phyloP scores from a whole-genome alignment of 139 green algal species.

The Chlamydomonas incerta region DNA sequence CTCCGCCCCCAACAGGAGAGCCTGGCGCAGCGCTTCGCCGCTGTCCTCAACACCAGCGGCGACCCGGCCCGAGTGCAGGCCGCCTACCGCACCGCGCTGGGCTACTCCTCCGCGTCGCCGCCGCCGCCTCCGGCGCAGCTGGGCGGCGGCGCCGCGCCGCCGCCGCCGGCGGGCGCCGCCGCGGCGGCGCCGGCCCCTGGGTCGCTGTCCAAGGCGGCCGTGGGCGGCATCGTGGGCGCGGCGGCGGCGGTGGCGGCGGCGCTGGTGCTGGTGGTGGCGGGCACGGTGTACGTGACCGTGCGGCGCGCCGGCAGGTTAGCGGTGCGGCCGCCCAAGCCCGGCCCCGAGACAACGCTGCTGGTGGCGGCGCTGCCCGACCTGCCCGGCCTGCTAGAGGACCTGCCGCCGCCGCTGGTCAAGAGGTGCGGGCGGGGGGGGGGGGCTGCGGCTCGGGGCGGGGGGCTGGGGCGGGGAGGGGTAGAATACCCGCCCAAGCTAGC shows the following conservation, averaged over 20 bases:
- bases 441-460: no score
- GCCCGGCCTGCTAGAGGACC: background rate
- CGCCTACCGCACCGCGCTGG: conserved; percentile 21
- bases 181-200: no score
- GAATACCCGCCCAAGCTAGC: no score
- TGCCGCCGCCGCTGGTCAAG: background rate
- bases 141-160: background rate
- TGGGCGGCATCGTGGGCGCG: no score
- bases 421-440: background rate
- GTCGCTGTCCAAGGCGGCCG: no score
- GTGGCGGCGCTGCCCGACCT: conserved; percentile 27
- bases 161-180: background rate
- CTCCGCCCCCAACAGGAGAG: no score
- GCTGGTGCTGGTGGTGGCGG: background rate
- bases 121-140: background rate
- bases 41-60: background rate
- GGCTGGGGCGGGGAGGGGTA: no score
- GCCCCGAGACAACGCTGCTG: conserved; percentile 31
- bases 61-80: background rate
- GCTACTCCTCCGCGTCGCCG: background rate
- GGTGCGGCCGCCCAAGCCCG: conserved; percentile 4
- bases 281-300: background rate
- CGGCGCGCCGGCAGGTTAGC: no score
- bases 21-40: background rate
- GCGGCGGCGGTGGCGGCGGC: background rate